Conservation (phyloP, 2,329 filamentous ascomycete species). For the Alternaria triticina region DNA sequence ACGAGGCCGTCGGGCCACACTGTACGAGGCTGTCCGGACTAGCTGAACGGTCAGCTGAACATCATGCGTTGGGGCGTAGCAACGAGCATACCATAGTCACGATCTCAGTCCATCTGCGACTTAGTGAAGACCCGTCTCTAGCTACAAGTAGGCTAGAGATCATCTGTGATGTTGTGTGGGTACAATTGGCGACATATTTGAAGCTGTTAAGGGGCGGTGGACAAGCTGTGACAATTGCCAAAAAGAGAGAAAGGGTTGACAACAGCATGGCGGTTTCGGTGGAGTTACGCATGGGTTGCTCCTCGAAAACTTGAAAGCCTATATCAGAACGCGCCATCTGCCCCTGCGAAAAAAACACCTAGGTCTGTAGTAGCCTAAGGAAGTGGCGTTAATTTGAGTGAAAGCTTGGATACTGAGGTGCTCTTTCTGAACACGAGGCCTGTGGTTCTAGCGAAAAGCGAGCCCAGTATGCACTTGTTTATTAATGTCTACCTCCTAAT, state of each 20-base stretch:
- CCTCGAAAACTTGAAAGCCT: neutral
- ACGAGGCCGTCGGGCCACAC: constrained; percentile 2
- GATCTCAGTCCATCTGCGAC: neutral
- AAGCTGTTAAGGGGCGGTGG: neutral
- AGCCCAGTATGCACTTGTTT: neutral
- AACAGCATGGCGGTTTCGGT: neutral
- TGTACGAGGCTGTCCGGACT: neutral
- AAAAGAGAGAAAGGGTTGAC: neutral
- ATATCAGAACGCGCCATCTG: neutral
- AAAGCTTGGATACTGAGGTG: neutral
- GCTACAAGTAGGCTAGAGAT: neutral
- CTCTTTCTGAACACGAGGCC: neutral
- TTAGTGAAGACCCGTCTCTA: neutral
- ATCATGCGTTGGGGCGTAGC: neutral
- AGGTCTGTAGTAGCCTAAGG: too few species aligned
- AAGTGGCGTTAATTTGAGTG: neutral
- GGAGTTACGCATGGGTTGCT: neutral
- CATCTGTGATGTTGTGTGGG: neutral
- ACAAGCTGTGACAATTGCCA: neutral
- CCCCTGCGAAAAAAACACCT: neutral
- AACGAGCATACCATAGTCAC: neutral
- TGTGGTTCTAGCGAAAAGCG: neutral
- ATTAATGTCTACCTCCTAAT: neutral
- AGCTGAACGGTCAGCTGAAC: neutral
- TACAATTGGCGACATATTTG: neutral